Base-by-base conservation (phyloP, 106 monocot genomes). In the Phalaenopsis aphrodite region DNA sequence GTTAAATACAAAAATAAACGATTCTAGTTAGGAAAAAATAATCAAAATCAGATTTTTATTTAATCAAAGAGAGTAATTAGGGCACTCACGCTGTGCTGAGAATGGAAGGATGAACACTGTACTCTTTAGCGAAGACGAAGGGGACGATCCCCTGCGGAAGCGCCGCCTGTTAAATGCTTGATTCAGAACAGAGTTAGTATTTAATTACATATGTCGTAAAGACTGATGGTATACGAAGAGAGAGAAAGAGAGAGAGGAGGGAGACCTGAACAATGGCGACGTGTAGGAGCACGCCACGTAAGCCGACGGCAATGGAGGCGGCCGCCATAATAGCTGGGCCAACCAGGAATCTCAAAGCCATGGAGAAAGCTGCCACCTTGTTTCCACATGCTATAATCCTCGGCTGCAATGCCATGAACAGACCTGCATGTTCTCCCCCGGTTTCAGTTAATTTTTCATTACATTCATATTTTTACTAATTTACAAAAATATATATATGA, bases 391-490 rank as follows among this genome's bases (percentile, higher is more conserved):
- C 91, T 75, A 96, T 93, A 79, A 96, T 91, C 64, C 86, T 83
- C 5, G 95, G 95, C 84, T 96, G 95, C 83, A 96, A 81, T 16
- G 95, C 93, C 95, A 96, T 96, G 80, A 96, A 96, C 86, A 96
- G 68, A 38, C 95, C 95, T 95, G 88, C 48, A 48, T 11, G 8
- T 15, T 36, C n/a, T n/a, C 4, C 23, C 9, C 0, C 4, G 17
- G 17, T 4, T 23, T 73, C 55, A 55, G 72, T 73, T 48, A 38
- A 2, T 1, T 14, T 52, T 49, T 21, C 69, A 56, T 15, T 15
- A 56, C 2, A 24, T 66, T 66, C 66, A 24, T 23, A 8, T 7
- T 5, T 30, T 23, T 23, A 66, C 24, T 30, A 66, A 48, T 8
- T 9, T 8, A 48, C 3, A 52, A 2, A 52, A 14, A 61, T 21